Evolutionary conservation across 768 basidiomycete genomes (phyloP).

Genomic region (Boletus edulis): DNA sequence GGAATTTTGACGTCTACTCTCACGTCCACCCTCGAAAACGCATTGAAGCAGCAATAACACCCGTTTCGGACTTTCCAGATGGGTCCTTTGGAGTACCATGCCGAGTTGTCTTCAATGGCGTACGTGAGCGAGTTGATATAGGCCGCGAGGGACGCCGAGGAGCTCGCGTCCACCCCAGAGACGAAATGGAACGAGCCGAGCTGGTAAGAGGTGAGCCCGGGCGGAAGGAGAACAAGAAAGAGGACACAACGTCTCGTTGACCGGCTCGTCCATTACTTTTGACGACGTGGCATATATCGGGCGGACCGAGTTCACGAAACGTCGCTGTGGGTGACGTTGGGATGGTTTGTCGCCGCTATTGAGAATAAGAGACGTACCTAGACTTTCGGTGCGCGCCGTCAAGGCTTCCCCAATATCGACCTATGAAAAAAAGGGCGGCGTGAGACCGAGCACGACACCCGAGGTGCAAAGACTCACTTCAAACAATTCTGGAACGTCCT

Average conservation of each 20-base stretch:
- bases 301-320: conserved; percentile 96
- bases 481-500: conserved; percentile 95
- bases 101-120: conserved; percentile 82
- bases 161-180: conserved; percentile 98
- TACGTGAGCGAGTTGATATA: conserved; percentile 99
- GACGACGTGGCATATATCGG: conserved; percentile 93
- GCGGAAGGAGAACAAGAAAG: no score
- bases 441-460: background rate
- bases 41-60: conserved; percentile 97
- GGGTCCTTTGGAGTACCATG: conserved; percentile 88
- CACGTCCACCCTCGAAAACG: conserved; percentile 94
- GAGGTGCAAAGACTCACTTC: conserved; percentile 55
- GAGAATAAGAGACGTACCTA: conserved; percentile 57
- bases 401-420: conserved; percentile 90
- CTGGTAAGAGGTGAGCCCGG: conserved; percentile 35
- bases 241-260: conserved; percentile 75
- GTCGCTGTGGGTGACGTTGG: conserved; percentile 54
- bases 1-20: conserved; percentile 98
- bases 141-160: conserved; percentile 94
- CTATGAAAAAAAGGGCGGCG: conserved; percentile 32
- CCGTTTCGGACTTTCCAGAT: conserved; percentile 92
- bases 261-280: conserved; percentile 85
- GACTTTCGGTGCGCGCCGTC: conserved; percentile 84
- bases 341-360: background rate
- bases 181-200: conserved; percentile 96